Evolutionary conservation across 2,329 filamentous ascomycete genomes (phyloP).

Genomic region (Leptosphaerulina australis): DNA sequence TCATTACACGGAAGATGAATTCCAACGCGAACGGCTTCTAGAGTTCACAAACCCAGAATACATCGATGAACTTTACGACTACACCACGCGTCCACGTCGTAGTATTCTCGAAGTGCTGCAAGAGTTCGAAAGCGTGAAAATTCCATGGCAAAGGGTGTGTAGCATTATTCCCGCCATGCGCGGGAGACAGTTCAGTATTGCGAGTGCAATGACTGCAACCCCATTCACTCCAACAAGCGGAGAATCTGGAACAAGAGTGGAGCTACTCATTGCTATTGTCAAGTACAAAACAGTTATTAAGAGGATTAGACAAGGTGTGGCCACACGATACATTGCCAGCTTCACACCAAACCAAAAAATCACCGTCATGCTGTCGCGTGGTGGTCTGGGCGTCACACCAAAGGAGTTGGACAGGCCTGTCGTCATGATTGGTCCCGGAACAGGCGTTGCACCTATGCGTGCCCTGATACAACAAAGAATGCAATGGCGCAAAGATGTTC

Average conservation of each 20-base stretch:
- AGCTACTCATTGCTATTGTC: slow-evolving; percentile 84
- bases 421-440: slow-evolving; percentile 82
- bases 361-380: slow-evolving; percentile 62
- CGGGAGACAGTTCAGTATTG: slow-evolving; percentile 93
- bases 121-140: slow-evolving; percentile 83
- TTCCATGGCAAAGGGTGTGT: slow-evolving; percentile 75
- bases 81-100: slow-evolving; percentile 85
- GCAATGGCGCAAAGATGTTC: slow-evolving; percentile 44
- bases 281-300: slow-evolving; percentile 89
- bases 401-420: slow-evolving; percentile 62
- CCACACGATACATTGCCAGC: slow-evolving; percentile 80
- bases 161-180: slow-evolving; percentile 80
- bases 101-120: slow-evolving; percentile 91
- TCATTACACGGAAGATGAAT: slow-evolving; percentile 72
- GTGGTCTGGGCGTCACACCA: slow-evolving; percentile 52
- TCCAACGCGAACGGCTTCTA: slow-evolving; percentile 78
- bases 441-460: slow-evolving; percentile 83
- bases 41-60: slow-evolving; percentile 83
- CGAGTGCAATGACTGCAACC: slow-evolving; percentile 65
- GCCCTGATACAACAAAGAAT: slow-evolving; percentile 77
- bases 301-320: slow-evolving; percentile 82
- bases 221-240: not conserved
- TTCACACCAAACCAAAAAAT: slow-evolving; percentile 66
- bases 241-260: slow-evolving; percentile 58
- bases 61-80: slow-evolving; percentile 93